Base-by-base conservation (phyloP, 2,329 filamentous ascomycete genomes). In the Paecilomyces formosus region DNA sequence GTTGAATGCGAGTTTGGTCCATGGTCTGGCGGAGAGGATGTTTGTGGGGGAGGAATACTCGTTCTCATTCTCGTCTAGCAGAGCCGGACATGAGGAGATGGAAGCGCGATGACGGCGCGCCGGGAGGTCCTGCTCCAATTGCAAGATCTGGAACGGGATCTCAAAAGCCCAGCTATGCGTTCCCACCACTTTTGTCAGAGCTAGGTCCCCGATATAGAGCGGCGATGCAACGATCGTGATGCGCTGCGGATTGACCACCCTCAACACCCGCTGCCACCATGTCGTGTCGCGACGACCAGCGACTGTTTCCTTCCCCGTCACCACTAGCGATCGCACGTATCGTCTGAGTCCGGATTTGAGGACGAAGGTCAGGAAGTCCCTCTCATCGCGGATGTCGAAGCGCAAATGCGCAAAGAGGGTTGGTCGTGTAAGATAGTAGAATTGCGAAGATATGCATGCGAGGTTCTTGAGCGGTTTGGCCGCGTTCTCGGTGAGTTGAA, bases 1-100 rank as follows among this genome's bases (percentile, higher is more conserved):
- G 68, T 92, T 92, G 62, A 91, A 82, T 1, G 82, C 76, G 0
- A 91, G 66, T 18, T 82, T 80, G 0, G 78, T 80, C 89, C 89
- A 92, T 1, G 82, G 81, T 1, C 82, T 80, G n/a, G 82, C 75
- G 26, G 79, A 79, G 52, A 90, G 80, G 0, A 90, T 45, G 39
- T 45, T 45, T 6, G 39, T 45, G n/a, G 39, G 72, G 30, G 30
- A 9, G 30, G 30, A 31, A 30, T 30, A 4, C 3, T 31, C 30
- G 24, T 66, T 72, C 7, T 52, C 26, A 1, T 64, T 57, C 26
- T 61, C 63, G 11, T 61, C 56, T 5, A 65, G 60, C 45, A 68
- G n/a, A 11, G 61, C 55, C 68, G 69, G 62, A 70, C 39, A 45
- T 7, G 39, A 45, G 8, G 39, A n/a, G 0, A 66, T 62, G 21